Evolutionary conservation across 768 basidiomycete genomes (phyloP).

Genomic region (Rickenella mellea): DNA sequence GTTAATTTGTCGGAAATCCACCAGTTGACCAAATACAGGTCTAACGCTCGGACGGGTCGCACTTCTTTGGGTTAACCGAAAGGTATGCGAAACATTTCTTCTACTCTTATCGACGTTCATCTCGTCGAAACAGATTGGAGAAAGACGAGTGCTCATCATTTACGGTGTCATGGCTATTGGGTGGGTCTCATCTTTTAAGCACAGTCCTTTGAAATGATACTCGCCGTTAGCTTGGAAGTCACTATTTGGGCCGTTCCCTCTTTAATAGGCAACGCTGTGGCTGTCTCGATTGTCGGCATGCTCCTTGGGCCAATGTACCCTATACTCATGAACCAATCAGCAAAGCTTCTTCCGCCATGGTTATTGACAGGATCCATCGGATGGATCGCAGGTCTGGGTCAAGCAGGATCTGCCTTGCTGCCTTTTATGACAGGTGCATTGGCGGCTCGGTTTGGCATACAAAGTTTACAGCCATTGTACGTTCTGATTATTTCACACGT

Average conservation of each 20-base stretch:
- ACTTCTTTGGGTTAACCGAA: constrained; percentile 40
- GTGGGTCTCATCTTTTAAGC: constrained; percentile 10
- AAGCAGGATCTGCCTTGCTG: constrained; percentile 38
- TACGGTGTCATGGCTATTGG: constrained; percentile 26
- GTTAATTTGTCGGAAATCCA: not conserved
- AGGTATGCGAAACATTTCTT: constrained; percentile 14
- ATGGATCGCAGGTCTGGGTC: constrained; percentile 52
- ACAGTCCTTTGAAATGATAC: not conserved
- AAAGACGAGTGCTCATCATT: constrained; percentile 21
- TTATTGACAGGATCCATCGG: constrained; percentile 36
- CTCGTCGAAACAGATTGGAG: constrained; percentile 18
- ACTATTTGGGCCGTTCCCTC: constrained; percentile 45
- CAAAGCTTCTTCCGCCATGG: constrained; percentile 3
- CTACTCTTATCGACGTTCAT: not conserved
- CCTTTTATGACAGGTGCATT: constrained; percentile 43
- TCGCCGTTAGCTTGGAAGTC: constrained; percentile 27
- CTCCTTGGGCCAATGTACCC: constrained; percentile 28
- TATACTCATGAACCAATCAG: constrained; percentile 13
- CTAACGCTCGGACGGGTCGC: constrained; percentile 43
- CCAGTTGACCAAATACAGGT: constrained; percentile 15
- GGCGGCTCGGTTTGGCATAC: constrained; percentile 30
- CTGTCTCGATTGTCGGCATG: constrained; percentile 28
- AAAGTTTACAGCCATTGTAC: constrained; percentile 39
- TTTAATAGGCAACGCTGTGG: constrained; percentile 40
- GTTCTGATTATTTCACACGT: constrained; percentile 11